A percentile compares a stretch with the other conserved stretches of the same genome.
These are phyloP conservation scores for Penicillium sp. DNA, from an alignment of 2,329 filamentous ascomycete genomes.

Conservation along the genomic window DNA sequence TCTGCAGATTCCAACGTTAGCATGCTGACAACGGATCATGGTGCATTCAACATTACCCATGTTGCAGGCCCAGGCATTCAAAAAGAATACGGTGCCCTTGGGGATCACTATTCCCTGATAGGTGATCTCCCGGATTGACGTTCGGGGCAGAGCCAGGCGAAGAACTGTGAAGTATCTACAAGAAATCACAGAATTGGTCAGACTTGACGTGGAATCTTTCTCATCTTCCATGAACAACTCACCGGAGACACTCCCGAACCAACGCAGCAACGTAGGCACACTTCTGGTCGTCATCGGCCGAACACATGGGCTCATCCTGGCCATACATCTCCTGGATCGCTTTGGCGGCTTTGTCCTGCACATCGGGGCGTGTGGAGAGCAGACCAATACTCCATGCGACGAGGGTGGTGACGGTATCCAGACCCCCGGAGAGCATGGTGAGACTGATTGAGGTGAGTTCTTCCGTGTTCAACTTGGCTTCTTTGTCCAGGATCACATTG, in stretches of 20 bases:
- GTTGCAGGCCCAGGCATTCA: slow-evolving; percentile 69
- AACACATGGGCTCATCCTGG: slow-evolving; percentile 57
- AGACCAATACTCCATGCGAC: slow-evolving; percentile 66
- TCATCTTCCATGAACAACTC: slow-evolving; percentile 1
- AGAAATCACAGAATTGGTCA: not conserved
- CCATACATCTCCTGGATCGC: slow-evolving; percentile 59
- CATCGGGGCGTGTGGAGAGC: slow-evolving; percentile 59
- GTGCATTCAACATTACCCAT: slow-evolving; percentile 51
- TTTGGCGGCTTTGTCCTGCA: slow-evolving; percentile 60
- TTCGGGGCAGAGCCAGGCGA: slow-evolving; percentile 61
- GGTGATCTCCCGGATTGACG: slow-evolving; percentile 59
- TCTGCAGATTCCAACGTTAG: slow-evolving; percentile 36
- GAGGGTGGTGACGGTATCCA: slow-evolving; percentile 67
- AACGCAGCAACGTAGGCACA: slow-evolving; percentile 65
- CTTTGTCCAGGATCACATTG: slow-evolving; percentile 65
- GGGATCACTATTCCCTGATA: slow-evolving; percentile 62
- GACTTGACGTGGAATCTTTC: not conserved
- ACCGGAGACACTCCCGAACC: slow-evolving; percentile 62
- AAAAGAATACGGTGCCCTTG: slow-evolving; percentile 62
- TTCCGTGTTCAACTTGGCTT: slow-evolving; percentile 61
- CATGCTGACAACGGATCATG: not conserved
- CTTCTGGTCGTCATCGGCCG: slow-evolving; percentile 62
- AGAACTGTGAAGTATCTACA: slow-evolving; percentile 62
- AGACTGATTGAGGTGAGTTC: slow-evolving; percentile 66
- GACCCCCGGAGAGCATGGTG: slow-evolving; percentile 67